A percentile compares a stretch with the other conserved stretches of the same genome.
Evolutionary conservation across 1,139 yeast genomes (phyloP).

Genomic region (Geotrichum macrosporum): DNA sequence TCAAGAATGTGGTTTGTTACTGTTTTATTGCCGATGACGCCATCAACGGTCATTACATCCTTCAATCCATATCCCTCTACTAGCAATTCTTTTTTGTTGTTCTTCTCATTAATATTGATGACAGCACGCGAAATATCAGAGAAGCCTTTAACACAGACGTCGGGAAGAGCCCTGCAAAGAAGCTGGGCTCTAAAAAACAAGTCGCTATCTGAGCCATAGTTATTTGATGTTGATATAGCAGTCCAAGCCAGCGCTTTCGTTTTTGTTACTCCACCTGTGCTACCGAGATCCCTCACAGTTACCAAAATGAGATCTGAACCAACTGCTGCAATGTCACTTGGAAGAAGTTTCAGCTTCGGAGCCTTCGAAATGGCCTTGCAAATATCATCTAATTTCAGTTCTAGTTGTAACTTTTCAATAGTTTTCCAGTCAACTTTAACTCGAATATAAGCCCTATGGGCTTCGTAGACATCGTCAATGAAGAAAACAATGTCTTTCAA

Average conservation of each 20-base stretch:
- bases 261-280: slow-evolving; percentile 39
- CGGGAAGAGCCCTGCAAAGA: slow-evolving; percentile 77
- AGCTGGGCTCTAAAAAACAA: slow-evolving; percentile 87
- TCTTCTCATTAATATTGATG: slow-evolving; percentile 80
- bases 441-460: slow-evolving; percentile 71
- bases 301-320: slow-evolving; percentile 72
- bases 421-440: slow-evolving; percentile 79
- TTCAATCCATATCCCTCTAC: slow-evolving; percentile 98
- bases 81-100: slow-evolving; percentile 79
- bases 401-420: slow-evolving; percentile 85
- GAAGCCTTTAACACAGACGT: slow-evolving; percentile 87
- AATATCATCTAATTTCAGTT: slow-evolving; percentile 78
- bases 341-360: slow-evolving; percentile 79
- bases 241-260: slow-evolving; percentile 24
- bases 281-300: slow-evolving; percentile 59
- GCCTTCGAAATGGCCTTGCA: slow-evolving; percentile 78
- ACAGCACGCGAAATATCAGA: slow-evolving; percentile 92
- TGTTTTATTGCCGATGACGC: slow-evolving; percentile 85
- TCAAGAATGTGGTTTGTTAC: slow-evolving; percentile 89
- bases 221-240: slow-evolving; percentile 35
- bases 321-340: slow-evolving; percentile 64
- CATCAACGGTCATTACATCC: slow-evolving; percentile 96
- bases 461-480: slow-evolving; percentile 90
- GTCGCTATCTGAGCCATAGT: slow-evolving; percentile 51
- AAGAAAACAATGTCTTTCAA: slow-evolving; percentile 81